Conservation (phyloP, 768 basidiomycete genomes). For the Gelatoporia subvermispora region DNA sequence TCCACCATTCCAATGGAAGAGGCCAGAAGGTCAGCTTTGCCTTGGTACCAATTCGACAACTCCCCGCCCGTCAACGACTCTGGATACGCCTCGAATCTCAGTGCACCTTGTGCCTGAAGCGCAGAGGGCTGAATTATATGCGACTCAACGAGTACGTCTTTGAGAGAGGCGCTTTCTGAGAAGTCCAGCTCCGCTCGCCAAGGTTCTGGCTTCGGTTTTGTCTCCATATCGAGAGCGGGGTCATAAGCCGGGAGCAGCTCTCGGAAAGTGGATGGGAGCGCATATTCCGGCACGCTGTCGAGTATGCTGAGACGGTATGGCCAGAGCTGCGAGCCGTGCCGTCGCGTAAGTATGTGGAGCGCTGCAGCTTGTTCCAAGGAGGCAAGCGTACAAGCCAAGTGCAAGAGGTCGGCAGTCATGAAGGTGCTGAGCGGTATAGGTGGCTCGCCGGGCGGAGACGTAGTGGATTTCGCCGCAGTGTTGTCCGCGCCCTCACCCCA, state of each 20-base stretch:
- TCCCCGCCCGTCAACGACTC: conserved; percentile 41
- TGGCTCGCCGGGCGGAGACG: conserved; percentile 22
- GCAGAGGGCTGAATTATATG: conserved; percentile 10
- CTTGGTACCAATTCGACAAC: conserved; percentile 72
- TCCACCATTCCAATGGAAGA: conserved; percentile 71
- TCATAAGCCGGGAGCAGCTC: conserved; percentile 64
- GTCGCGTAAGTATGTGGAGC: conserved; percentile 51
- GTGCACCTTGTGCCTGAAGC: neutral
- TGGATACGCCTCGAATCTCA: conserved; percentile 6
- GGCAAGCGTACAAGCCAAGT: conserved; percentile 62
- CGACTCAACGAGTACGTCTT: conserved; percentile 33
- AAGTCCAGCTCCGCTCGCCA: conserved; percentile 59
- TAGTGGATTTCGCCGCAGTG: conserved; percentile 11
- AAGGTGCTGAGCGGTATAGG: conserved; percentile 60
- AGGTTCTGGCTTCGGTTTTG: conserved; percentile 20
- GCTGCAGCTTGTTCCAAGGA: conserved; percentile 53
- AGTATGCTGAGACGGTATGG: conserved; percentile 68
- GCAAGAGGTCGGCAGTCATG: conserved; percentile 51
- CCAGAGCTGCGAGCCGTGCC: conserved; percentile 57
- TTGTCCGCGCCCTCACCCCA: conserved; percentile 54
- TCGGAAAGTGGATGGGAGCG: conserved; percentile 55
- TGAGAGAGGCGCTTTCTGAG: conserved; percentile 46
- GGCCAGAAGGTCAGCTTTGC: conserved; percentile 58
- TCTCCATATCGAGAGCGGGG: conserved; percentile 40
- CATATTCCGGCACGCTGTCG: conserved; percentile 69